Percentiles rank a stretch among this genome's conserved stretches.
phyloP scores from a whole-genome alignment of 139 green algal genomes.

The Medakamo hakoo region DNA sequence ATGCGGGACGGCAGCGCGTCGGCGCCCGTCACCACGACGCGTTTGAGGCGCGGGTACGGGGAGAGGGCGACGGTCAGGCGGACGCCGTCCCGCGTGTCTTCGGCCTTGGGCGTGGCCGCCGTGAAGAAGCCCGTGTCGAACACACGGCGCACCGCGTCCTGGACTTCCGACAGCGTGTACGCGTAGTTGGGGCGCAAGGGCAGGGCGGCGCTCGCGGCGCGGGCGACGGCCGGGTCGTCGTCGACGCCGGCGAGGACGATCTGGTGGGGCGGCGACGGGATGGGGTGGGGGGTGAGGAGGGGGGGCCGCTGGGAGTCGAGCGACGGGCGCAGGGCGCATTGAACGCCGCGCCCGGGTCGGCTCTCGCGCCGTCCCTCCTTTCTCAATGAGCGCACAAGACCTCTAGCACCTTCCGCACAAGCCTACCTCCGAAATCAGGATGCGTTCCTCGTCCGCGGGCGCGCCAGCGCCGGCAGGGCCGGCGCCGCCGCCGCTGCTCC shows the following conservation, averaged over 20 bases:
- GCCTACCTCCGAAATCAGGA: constrained; percentile 49
- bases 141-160: constrained; percentile 65
- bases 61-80: constrained; percentile 65
- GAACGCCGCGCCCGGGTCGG: background rate
- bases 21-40: constrained; percentile 52
- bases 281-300: background rate
- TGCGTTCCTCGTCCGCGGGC: constrained; percentile 38
- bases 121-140: constrained; percentile 84
- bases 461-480: too few species aligned
- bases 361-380: background rate
- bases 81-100: constrained; percentile 90
- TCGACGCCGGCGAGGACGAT: constrained; percentile 61
- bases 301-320: background rate
- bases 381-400: background rate
- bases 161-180: constrained; percentile 61
- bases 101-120: constrained; percentile 37
- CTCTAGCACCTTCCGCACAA: background rate
- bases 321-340: background rate
- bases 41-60: constrained; percentile 58
- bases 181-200: constrained; percentile 77
- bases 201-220: constrained; percentile 41
- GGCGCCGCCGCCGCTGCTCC: too few species aligned
- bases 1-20: constrained; percentile 59
- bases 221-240: constrained; percentile 36
- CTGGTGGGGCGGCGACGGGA: constrained; percentile 11